Conservation (phyloP, 2,329 filamentous ascomycete species). For the Alternaria novae-zelandiae region DNA sequence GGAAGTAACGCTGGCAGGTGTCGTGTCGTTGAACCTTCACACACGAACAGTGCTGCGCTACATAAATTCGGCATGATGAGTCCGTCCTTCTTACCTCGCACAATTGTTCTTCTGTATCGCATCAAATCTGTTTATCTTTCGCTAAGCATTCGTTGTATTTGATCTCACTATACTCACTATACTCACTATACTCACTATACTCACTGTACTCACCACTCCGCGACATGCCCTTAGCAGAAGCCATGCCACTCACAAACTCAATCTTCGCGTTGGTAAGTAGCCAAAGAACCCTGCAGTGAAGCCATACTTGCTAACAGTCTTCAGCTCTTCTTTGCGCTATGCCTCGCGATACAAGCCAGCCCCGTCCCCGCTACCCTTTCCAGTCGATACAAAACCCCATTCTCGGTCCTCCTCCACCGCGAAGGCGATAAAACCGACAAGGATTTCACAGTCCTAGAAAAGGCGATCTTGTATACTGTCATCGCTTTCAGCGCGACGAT, state of each 20-base stretch:
- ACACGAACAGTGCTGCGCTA: background rate
- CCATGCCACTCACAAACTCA: background rate
- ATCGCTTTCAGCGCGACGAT: background rate
- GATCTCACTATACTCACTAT: background rate
- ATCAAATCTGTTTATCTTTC: background rate
- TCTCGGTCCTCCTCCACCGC: background rate
- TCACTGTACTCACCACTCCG: too few species aligned
- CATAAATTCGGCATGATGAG: background rate
- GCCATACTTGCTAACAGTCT: background rate
- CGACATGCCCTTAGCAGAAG: background rate
- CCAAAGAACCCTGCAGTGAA: background rate
- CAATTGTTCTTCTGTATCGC: too few species aligned
- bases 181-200: too few species aligned
- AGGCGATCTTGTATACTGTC: background rate
- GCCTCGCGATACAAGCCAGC: too few species aligned
- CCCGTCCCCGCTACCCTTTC: background rate
- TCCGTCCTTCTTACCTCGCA: background rate
- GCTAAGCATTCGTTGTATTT: background rate
- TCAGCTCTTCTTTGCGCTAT: background rate
- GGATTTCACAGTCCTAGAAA: background rate
- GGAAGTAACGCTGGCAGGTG: background rate
- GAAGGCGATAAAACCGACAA: background rate
- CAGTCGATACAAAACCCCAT: background rate
- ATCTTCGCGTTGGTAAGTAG: background rate
- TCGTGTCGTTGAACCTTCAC: background rate